phyloP scores from a whole-genome alignment of 169 alveolate genomes.

The Plasmodium ovale region DNA sequence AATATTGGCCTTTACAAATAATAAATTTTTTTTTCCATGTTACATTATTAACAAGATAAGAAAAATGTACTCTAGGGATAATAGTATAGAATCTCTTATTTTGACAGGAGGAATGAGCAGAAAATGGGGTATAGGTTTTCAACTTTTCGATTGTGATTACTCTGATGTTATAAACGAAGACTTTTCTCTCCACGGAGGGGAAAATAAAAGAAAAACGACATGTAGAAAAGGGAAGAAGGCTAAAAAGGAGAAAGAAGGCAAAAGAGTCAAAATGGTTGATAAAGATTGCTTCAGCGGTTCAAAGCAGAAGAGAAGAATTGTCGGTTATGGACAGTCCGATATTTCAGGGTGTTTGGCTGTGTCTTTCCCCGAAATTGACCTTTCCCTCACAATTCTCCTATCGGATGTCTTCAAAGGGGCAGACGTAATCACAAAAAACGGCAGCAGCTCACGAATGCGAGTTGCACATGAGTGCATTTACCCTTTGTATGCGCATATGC shows the following conservation, averaged over 20 bases:
- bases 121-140: constrained; percentile 82
- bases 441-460: no score
- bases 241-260: not conserved
- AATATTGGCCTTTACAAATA: constrained; percentile 59
- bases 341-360: constrained; percentile 77
- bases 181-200: constrained; percentile 16
- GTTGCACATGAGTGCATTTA: not conserved
- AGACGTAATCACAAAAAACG: constrained; percentile 10
- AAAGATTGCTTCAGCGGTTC: no score
- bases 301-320: not conserved
- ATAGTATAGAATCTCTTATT: constrained; percentile 77
- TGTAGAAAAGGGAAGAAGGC: not conserved
- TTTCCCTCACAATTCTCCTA: constrained; percentile 76
- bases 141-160: constrained; percentile 79
- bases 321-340: constrained; percentile 81
- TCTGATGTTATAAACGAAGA: constrained; percentile 48
- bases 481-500: not conserved
- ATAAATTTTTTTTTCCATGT: constrained; percentile 72
- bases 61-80: constrained; percentile 58
- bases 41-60: constrained; percentile 46
- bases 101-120: constrained; percentile 80
- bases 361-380: constrained; percentile 79
- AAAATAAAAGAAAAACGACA: not conserved
- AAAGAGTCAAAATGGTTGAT: not conserved
- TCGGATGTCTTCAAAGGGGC: constrained; percentile 79